A percentile compares a stretch with the other conserved stretches of the same genome.
Conservation (phyloP, 1,139 yeast genomes). For the Yamadazyma sp. region DNA sequence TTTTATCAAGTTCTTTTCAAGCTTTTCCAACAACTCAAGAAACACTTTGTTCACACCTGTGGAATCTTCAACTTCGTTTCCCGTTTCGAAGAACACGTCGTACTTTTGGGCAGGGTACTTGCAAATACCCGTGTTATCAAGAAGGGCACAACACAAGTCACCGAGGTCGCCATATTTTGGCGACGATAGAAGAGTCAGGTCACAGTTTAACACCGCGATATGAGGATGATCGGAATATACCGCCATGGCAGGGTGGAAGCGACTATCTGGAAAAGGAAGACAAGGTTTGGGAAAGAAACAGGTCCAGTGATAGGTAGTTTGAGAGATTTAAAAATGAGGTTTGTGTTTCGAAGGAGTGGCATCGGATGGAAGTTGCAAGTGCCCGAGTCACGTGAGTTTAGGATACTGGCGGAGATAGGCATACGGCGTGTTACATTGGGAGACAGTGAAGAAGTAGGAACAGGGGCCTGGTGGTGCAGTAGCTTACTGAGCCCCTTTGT, state of each 20-base stretch:
- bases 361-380: no score
- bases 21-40: slow-evolving; percentile 18
- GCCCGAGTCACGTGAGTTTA: no score
- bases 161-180: slow-evolving; percentile 52
- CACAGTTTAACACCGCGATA: slow-evolving; percentile 49
- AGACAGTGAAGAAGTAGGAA: no score
- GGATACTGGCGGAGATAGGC: no score
- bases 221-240: slow-evolving; percentile 16
- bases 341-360: no score
- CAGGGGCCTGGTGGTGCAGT: no score
- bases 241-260: neutral
- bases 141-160: slow-evolving; percentile 39
- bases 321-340: no score
- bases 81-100: slow-evolving; percentile 40
- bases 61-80: slow-evolving; percentile 28
- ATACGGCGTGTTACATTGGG: no score
- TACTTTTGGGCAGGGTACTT: slow-evolving; percentile 32
- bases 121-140: slow-evolving; percentile 19
- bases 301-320: no score
- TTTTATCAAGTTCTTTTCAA: slow-evolving; percentile 34
- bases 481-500: no score
- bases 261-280: no score
- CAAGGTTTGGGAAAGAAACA: no score
- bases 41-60: slow-evolving; percentile 17
- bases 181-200: slow-evolving; percentile 36